Evolutionary conservation across 2,329 filamentous ascomycete species (phyloP).

Genomic region (Plectosphaerella plurivora): DNA sequence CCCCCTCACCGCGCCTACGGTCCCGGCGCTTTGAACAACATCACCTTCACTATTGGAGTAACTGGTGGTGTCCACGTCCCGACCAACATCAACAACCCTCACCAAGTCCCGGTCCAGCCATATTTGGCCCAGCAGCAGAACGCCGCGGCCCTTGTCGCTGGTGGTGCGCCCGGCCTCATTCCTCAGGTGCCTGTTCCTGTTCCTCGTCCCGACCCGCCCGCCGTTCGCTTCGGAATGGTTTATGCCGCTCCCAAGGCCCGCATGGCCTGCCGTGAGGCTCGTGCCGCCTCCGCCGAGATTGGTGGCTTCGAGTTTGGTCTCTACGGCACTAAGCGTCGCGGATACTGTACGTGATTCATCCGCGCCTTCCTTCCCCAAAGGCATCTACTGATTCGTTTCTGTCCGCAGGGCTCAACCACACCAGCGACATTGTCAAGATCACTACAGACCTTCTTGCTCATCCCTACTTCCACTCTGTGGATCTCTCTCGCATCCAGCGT

Average conservation of each 20-base stretch:
- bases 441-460: background rate
- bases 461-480: background rate
- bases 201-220: background rate
- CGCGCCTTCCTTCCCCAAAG: no score
- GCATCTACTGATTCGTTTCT: no score
- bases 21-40: background rate
- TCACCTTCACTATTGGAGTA: background rate
- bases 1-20: background rate
- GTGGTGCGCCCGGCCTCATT: background rate
- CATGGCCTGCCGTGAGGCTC: constrained; percentile 9
- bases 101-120: no score
- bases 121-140: background rate
- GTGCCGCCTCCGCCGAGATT: constrained; percentile 4
- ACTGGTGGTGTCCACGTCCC: background rate
- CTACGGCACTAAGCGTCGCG: constrained; percentile 7
- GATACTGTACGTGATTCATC: background rate
- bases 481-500: constrained; percentile 8
- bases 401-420: constrained; percentile 8
- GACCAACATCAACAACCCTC: background rate
- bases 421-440: constrained; percentile 8
- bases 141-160: background rate
- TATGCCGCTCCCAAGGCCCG: constrained; percentile 1
- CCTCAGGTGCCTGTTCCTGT: background rate
- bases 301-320: constrained; percentile 12
- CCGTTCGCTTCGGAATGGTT: background rate